Evolutionary conservation across 2,329 filamentous ascomycete genomes (phyloP), one percentile per base, ranked within the genome.

Genomic region (Ceratocystis alfenasii): DNA sequence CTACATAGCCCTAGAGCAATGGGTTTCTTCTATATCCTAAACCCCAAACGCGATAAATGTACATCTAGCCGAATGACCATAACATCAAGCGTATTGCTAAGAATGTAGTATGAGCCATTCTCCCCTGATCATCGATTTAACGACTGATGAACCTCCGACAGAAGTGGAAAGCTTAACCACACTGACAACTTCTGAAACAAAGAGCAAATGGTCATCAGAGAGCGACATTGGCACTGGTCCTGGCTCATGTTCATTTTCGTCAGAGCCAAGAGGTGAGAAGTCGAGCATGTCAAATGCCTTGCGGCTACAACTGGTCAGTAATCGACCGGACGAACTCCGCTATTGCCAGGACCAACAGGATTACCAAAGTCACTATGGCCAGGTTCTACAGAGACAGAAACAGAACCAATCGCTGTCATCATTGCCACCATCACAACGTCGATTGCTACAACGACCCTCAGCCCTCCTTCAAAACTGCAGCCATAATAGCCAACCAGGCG

Each of bases 41-140:
- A 36, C 5, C 8, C 28, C 33, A 17, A n/a, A 20, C 55, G 30
- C 22, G 4, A 33, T 4, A 30, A n/a, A 59, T 10, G 33, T 30
- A 15, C 8, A 22, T 25, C 20, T 15, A 25, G 8, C 17, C 33
- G 8, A 20, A 59, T 59, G 12, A 30, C 33, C 8, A 33, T 8
- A 36, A 8, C 30, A 36, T 59, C 12, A 33, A 30, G 17, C 7
- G 28, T 7, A 30, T 7, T 17, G 8, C 41, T 48, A 7, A 48
- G 22, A 48, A 48, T 62, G 60, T 25, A 62, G 28, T 33, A 59
- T 59, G 55, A 59, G 30, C 55, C 55, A 20, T 17, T 59, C 55
- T 59, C n/a, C 55, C 33, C 28, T 59, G 5, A n/a, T 36, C 33
- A 59, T 59, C 55, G 55, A 59, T 59, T 36, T 59, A 36, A 59